Conservation (phyloP, 768 basidiomycete genomes). For the Piloderma croceum region DNA sequence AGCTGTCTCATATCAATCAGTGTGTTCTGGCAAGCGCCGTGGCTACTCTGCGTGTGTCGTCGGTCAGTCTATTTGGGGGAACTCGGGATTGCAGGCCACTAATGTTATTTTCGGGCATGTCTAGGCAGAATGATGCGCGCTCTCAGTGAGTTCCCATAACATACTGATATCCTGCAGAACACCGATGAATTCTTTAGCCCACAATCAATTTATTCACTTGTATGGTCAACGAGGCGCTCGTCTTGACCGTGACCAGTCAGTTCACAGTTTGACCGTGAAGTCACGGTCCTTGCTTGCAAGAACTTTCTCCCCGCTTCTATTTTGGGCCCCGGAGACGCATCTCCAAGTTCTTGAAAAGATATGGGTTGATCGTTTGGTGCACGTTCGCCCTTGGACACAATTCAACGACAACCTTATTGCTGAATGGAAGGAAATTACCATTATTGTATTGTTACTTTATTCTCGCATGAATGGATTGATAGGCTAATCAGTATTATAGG, state of each 20-base stretch:
- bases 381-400: conserved; percentile 36
- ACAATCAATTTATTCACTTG: conserved; percentile 25
- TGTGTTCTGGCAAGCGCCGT: too few relatives aligned
- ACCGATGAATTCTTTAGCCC: background rate
- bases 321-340: conserved; percentile 45
- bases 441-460: conserved; percentile 35
- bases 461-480: too few relatives aligned
- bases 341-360: conserved; percentile 39
- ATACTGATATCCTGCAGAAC: too few relatives aligned
- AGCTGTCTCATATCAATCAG: too few relatives aligned
- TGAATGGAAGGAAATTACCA: conserved; percentile 49
- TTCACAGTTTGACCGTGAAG: conserved; percentile 22
- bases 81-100: too few relatives aligned
- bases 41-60: too few relatives aligned
- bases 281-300: conserved; percentile 34
- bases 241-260: conserved; percentile 28
- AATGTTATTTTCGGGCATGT: too few relatives aligned
- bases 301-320: conserved; percentile 38
- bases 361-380: conserved; percentile 43
- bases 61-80: too few relatives aligned
- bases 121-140: too few relatives aligned
- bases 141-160: too few relatives aligned
- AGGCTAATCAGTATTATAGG: conserved; percentile 37
- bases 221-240: conserved; percentile 41
- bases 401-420: conserved; percentile 39